Evolutionary conservation across 164 flowering plant species (phyloP), one percentile per base, ranked within the genome.

Genomic region (Piper betle): DNA sequence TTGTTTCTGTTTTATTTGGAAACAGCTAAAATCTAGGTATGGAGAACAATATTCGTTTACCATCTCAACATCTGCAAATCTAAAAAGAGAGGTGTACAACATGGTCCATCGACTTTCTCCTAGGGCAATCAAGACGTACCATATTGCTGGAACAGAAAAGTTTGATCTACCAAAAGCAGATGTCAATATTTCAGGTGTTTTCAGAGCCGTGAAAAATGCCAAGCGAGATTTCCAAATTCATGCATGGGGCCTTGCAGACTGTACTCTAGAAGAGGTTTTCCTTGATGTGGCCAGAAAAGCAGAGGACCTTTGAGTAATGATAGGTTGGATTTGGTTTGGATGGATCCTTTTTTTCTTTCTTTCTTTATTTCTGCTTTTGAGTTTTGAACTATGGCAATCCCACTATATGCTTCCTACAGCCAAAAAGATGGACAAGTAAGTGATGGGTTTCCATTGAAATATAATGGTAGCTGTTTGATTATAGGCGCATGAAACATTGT

Each of bases 221-320:
- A 92, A 86, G 78, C 77, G 77, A 58, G 77, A 73, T 66, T 84
- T 89, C 77, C 72, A 86, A 5, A 87, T 92, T 57, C 77, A 81
- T 16, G 96, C 94, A 8, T 92, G 98, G 98, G 98, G 96, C 55
- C 68, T 92, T 40, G 84, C 94, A 25, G 96, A 92, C 64, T 85
- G 96, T 55, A 92, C 96, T 19, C 73, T 92, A 62, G 98, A 92
- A 60, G 98, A 92, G 68, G 98, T 92, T 37, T 92, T 92, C 73
- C 84, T 92, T 71, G 86, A 87, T 72, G 96, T 92, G 66, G 95
- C 98, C 19, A 77, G 80, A 19, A 78, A 68, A 2, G 82, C 93
- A 56, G 50, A 43, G n/a, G n/a, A n/a, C n/a, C n/a, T n/a, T n/a
- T n/a, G n/a, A n/a, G n/a, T n/a, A n/a, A n/a, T n/a, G n/a, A n/a